These are phyloP conservation scores for Citrus hindsii DNA, from an alignment of 345 rosid species.

Conservation along the genomic window DNA sequence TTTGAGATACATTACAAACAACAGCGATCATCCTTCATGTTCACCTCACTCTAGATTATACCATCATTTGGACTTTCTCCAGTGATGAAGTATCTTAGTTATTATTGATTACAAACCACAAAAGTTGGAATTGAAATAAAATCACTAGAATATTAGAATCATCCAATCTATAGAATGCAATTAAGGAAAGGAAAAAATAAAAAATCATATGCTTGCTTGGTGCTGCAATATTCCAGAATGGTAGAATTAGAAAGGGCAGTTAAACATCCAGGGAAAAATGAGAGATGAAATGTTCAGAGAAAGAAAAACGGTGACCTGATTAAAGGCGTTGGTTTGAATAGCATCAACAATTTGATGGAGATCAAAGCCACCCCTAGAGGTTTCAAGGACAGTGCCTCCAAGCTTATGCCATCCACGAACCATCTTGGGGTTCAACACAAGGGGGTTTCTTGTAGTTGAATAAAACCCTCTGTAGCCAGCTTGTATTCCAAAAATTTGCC, in stretches of 20 bases:
- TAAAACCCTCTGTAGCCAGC: slow-evolving; percentile 93
- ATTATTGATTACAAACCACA: background rate
- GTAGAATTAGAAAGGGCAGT: background rate
- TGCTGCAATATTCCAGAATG: background rate
- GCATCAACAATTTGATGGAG: slow-evolving; percentile 67
- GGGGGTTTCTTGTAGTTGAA: slow-evolving; percentile 42
- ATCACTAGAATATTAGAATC: background rate
- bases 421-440: slow-evolving; percentile 55
- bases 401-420: slow-evolving; percentile 68
- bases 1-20: background rate
- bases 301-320: slow-evolving; percentile 44
- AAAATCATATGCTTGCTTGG: too few relatives aligned
- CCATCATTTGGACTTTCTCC: background rate
- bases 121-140: background rate
- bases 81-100: background rate
- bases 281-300: background rate
- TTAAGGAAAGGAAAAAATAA: background rate
- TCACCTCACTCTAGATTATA: background rate
- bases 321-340: slow-evolving; percentile 47
- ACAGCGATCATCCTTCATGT: background rate
- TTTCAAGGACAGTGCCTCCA: slow-evolving; percentile 83
- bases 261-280: background rate
- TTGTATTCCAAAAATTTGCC: slow-evolving; percentile 60
- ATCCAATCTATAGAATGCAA: background rate
- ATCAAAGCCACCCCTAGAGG: slow-evolving; percentile 83